Conservation (phyloP, 2,329 filamentous ascomycete genomes). For the Clonostachys solani region DNA sequence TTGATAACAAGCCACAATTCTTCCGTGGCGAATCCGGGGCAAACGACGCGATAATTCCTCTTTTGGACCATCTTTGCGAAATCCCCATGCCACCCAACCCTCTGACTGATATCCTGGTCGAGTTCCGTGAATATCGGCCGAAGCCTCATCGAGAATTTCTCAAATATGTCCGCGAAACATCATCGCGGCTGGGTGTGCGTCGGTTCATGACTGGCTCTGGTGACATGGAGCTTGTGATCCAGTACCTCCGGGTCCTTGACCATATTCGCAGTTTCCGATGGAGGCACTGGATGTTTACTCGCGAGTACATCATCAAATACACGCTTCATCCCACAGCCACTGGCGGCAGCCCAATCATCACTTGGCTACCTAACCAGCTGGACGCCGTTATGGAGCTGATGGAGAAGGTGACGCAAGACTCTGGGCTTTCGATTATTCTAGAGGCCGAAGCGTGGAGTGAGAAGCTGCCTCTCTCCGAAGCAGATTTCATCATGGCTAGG, state of each 20-base stretch:
- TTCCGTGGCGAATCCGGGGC: constrained; percentile 93
- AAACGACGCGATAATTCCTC: constrained; percentile 90
- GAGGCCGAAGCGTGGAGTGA: constrained; percentile 12
- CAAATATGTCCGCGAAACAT: constrained; percentile 56
- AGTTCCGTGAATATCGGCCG: constrained; percentile 87
- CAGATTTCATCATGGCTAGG: constrained; percentile 26
- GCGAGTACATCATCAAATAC: constrained; percentile 79
- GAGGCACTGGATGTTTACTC: constrained; percentile 82
- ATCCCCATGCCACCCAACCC: constrained; percentile 87
- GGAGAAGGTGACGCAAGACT: constrained; percentile 48
- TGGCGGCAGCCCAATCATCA: constrained; percentile 77
- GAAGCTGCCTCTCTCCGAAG: too few species aligned
- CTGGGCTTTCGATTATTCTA: constrained; percentile 31
- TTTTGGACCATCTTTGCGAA: constrained; percentile 83
- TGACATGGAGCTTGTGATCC: constrained; percentile 46
- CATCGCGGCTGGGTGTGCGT: constrained; percentile 47
- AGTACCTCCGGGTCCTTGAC: constrained; percentile 47
- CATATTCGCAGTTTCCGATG: constrained; percentile 79
- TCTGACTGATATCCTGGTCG: constrained; percentile 79
- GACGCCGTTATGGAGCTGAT: constrained; percentile 71
- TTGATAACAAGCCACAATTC: constrained; percentile 62
- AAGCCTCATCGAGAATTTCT: constrained; percentile 87
- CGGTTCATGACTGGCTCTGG: constrained; percentile 47
- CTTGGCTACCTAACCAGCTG: constrained; percentile 80
- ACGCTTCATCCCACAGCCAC: constrained; percentile 75